Percentiles rank a stretch among this genome's conserved stretches.
These are phyloP conservation scores for Lophiotrema nucula DNA, from an alignment of 495 filamentous ascomycete genomes.

Conservation along the genomic window DNA sequence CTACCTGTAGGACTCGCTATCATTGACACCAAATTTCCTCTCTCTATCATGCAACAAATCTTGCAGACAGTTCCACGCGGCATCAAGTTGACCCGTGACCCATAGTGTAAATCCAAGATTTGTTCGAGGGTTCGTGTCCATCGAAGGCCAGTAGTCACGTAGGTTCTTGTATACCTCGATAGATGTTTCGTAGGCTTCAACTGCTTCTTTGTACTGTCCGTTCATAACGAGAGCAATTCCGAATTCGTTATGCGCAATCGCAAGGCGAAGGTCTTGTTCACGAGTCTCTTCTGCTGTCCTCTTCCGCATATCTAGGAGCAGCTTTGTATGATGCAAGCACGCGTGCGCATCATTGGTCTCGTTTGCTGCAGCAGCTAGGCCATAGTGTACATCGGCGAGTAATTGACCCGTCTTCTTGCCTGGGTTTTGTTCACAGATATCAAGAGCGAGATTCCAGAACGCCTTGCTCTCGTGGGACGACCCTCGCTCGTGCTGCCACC, in stretches of 20 bases:
- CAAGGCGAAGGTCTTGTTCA: not conserved
- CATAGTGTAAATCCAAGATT: not conserved
- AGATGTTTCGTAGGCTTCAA: not conserved
- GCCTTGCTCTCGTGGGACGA: not conserved
- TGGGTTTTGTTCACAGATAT: not conserved
- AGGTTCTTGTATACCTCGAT: not conserved
- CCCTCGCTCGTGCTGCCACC: not conserved
- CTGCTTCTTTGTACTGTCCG: not conserved
- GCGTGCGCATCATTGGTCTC: not conserved
- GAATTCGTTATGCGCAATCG: not conserved
- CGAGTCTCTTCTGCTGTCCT: not conserved
- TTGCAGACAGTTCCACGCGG: not conserved
- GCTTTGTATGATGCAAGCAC: not conserved
- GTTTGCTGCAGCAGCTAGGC: not conserved
- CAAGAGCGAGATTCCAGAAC: not conserved
- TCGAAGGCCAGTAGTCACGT: not conserved
- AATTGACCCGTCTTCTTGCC: not conserved
- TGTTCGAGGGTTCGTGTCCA: not conserved
- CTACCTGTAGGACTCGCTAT: not conserved
- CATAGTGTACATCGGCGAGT: not conserved
- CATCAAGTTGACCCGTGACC: not conserved
- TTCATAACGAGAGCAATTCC: not conserved
- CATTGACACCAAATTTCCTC: not conserved
- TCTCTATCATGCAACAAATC: not conserved
- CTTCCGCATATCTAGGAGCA: not conserved